Percentiles rank a stretch among this genome's conserved stretches.
Conservation (phyloP, 2,329 filamentous ascomycete genomes). For the Daldinia sp. region DNA sequence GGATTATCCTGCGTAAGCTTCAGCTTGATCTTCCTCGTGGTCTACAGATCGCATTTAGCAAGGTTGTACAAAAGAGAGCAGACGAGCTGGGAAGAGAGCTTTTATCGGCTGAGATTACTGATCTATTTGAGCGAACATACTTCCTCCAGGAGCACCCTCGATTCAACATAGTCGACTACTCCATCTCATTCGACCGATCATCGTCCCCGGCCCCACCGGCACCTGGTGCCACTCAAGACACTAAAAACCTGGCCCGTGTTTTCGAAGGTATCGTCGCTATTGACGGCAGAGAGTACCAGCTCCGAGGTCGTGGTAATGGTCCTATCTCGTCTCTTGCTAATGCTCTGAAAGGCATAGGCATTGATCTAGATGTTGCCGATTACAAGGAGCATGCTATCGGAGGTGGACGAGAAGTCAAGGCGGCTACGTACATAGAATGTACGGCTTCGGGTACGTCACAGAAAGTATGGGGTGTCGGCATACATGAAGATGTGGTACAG, state of each 20-base stretch:
- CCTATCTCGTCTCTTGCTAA: slow-evolving; percentile 89
- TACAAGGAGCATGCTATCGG: slow-evolving; percentile 98
- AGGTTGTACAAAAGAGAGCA: slow-evolving; percentile 82
- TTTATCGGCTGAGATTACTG: slow-evolving; percentile 81
- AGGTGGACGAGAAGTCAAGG: slow-evolving; percentile 81
- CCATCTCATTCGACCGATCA: slow-evolving; percentile 84
- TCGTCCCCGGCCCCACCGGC: slow-evolving; percentile 73
- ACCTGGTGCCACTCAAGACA: slow-evolving; percentile 77
- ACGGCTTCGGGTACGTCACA: slow-evolving; percentile 71
- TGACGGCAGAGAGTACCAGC: slow-evolving; percentile 79
- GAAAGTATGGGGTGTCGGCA: slow-evolving; percentile 88
- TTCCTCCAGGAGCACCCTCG: slow-evolving; percentile 83
- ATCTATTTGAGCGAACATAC: slow-evolving; percentile 89
- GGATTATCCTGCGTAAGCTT: slow-evolving; percentile 89
- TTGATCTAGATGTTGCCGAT: slow-evolving; percentile 89
- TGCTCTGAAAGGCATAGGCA: slow-evolving; percentile 78
- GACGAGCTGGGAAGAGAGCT: slow-evolving; percentile 86
- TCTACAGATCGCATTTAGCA: slow-evolving; percentile 89
- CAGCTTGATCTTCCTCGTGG: slow-evolving; percentile 92
- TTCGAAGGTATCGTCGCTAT: slow-evolving; percentile 88
- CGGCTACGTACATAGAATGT: slow-evolving; percentile 95
- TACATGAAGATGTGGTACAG: slow-evolving; percentile 92
- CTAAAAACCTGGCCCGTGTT: slow-evolving; percentile 77
- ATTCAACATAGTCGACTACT: slow-evolving; percentile 90
- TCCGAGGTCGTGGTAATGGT: slow-evolving; percentile 85